A percentile compares a stretch with the other conserved stretches of the same genome.
Conservation (phyloP, 768 basidiomycete species). For the Boletus pseudo-olivaceus region DNA sequence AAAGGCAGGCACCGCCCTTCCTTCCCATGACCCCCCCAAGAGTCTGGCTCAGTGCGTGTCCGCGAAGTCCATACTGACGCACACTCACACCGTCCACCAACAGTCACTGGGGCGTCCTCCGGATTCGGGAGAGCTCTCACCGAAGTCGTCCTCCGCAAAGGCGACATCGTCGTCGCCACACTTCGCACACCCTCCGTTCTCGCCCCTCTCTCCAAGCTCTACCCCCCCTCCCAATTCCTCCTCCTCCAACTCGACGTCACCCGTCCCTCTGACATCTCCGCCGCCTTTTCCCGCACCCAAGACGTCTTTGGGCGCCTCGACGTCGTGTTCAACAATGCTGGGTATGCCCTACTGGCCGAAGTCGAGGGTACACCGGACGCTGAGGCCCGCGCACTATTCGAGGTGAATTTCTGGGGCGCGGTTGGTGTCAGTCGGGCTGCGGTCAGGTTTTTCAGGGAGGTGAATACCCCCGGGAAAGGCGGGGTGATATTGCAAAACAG, state of each 20-base stretch:
- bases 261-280: conserved; percentile 25
- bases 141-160: conserved; percentile 31
- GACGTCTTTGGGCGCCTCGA: conserved; percentile 38
- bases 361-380: conserved; percentile 33
- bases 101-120: conserved; percentile 33
- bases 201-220: conserved; percentile 20
- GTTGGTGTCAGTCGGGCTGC: conserved; percentile 22
- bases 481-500: conserved; percentile 14
- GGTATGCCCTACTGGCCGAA: conserved; percentile 27
- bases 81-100: background rate
- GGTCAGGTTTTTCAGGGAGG: conserved; percentile 33
- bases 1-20: too few relatives aligned
- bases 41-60: conserved; percentile 11
- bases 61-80: background rate
- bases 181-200: conserved; percentile 36
- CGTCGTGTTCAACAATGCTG: conserved; percentile 45
- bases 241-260: conserved; percentile 40
- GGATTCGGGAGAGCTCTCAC: conserved; percentile 36
- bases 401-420: conserved; percentile 26
- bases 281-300: conserved; percentile 32
- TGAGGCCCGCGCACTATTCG: conserved; percentile 32
- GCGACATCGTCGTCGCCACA: conserved; percentile 40
- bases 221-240: conserved; percentile 30
- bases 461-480: conserved; percentile 21
- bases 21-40: background rate